Evolutionary conservation across 2,329 filamentous ascomycete species (phyloP), one percentile per base, ranked within the genome.

Genomic region (Aspergillus pseudotamarii): DNA sequence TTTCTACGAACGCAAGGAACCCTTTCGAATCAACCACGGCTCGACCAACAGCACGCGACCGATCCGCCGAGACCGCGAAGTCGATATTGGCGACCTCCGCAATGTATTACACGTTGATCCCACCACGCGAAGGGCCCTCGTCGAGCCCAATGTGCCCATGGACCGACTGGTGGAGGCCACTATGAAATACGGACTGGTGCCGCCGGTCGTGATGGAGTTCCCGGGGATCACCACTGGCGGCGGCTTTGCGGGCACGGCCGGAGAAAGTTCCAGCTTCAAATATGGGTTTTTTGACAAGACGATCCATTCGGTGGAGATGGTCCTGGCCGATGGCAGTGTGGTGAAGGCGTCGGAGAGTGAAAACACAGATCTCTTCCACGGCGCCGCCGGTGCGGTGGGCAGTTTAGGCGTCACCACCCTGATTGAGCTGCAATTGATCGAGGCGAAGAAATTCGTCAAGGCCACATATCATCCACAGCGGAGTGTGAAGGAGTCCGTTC

Each of bases 1-100:
- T 32, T 87, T 86, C 74, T 46, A 46, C 43, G 43, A 46, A 3
- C 43, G 43, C 43, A 46, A 46, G 11, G 43, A 46, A 14, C 85
- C 89, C 4, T 93, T 91, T 76, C 84, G 90, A 16, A 89, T 93
- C 72, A 91, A 88, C 69, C 91, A 93, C 77, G 91, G 91, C 64
- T 88, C 89, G 0, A 93, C 91, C 28, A 92, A 92, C 79, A 91
- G 87, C 76, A 93, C 91, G 46, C 88, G 91, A 9, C 84, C 84
- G 28, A 82, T 46, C 43, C 43, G 43, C 43, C 43, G 43, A 21
- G 43, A 46, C 43, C 43, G 61, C 43, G 60, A 66, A 72, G 85
- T 85, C 68, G 85, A 87, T 11, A 82, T 94, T 60, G 89, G 93
- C 73, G 92, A 89, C 46, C 83, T 94, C 10, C 83, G 82, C 66